Evolutionary conservation across 2,329 filamentous ascomycete genomes (phyloP), one percentile per base, ranked within the genome.

Genomic region (Lachnellula suecica): DNA sequence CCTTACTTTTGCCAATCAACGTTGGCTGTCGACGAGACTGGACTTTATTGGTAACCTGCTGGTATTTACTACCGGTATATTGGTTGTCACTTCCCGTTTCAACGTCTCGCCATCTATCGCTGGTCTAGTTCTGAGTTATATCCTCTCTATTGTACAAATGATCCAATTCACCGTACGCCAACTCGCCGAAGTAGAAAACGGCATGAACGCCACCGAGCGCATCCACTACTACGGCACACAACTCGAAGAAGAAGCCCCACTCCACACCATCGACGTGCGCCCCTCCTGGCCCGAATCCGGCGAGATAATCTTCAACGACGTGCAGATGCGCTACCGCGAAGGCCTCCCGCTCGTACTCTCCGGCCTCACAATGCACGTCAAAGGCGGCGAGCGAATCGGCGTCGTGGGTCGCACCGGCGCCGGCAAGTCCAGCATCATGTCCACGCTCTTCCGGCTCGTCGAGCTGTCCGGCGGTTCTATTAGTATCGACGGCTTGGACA

Each of bases 191-290:
- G 91, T 97, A 8, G 93, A 97, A 71, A 97, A 97, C 72, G 91
- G 92, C 66, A 97, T 97, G 93, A 97, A 97, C 69, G 87, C 92
- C 0, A 94, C 95, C 0, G 93, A 97, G 72, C 87, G 94, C 45
- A 78, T 97, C 29, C 85, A 91, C 68, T 91, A 96, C 74, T 97
- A 97, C 68, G 92, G 90, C 49, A 90, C 83, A 1, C 72, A 89
- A 61, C 81, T 99, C 4, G 91, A 96, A 58, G 88, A 96, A 67
- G 94, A 97, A 70, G 90, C 93, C 0, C 90, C 92, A 0, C 77
- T 92, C 2, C 88, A 92, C 63, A 86, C 89, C 38, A 69, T 85
- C 44, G 82, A 91, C 4, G 82, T 96, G 3, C 82, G 84, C 17
- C 74, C 82, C 1, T 79, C 79, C 19, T 99, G 94, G 94, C 94